Evolutionary conservation across 2,329 filamentous ascomycete species (phyloP).

Genomic region (Lachnellula willkommii): DNA sequence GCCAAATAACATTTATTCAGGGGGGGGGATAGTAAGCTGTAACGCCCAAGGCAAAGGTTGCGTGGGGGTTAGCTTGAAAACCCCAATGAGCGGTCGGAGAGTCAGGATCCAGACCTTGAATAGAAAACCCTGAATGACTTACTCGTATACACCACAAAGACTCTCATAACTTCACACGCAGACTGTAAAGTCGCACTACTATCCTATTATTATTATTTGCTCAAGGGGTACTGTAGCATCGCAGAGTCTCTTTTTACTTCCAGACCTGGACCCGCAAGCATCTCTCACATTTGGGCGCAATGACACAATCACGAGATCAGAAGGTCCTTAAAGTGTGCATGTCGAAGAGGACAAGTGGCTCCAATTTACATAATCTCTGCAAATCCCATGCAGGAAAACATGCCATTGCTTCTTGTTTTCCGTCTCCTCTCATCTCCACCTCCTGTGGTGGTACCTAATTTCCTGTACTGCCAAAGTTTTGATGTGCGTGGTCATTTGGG

Average conservation of each 20-base stretch:
- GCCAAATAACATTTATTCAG: too few relatives aligned
- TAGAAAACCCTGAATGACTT: background rate
- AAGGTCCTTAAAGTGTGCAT: background rate
- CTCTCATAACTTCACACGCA: background rate
- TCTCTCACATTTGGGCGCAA: background rate
- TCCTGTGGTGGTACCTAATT: constrained; percentile 16
- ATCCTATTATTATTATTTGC: background rate
- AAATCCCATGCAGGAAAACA: constrained; percentile 2
- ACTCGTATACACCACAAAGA: background rate
- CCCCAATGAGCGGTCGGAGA: background rate
- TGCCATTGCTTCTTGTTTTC: constrained; percentile 1
- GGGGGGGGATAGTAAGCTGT: too few relatives aligned
- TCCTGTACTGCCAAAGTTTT: background rate
- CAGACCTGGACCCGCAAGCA: background rate
- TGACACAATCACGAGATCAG: constrained; percentile 11
- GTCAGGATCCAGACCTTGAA: background rate
- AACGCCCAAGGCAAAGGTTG: background rate
- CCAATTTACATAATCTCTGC: constrained; percentile 16
- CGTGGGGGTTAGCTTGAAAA: constrained; percentile 11
- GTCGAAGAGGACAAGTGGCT: constrained; percentile 4
- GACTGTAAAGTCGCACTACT: background rate
- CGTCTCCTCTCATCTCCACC: constrained; percentile 5
- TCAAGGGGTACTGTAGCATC: background rate
- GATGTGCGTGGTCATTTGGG: constrained; percentile 7
- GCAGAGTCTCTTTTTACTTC: background rate